Conservation (phyloP, 176 grass and related monocot genomes). For the Rhynchospora pubera region DNA sequence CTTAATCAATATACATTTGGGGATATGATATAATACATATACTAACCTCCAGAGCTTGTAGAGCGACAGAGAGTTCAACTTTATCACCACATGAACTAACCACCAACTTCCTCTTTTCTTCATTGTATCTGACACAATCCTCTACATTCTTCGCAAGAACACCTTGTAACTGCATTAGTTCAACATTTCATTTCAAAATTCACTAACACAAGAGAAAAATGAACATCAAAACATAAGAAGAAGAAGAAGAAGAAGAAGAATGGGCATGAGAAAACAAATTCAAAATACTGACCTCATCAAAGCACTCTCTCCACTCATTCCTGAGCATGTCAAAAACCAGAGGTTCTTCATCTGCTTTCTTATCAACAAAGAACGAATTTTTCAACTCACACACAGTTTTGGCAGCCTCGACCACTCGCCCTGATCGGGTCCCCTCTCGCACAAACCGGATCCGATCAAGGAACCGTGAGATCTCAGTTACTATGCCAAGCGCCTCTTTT, state of each 20-base stretch:
- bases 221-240: slow-evolving; percentile 17
- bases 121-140: slow-evolving; percentile 49
- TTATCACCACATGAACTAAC: slow-evolving; percentile 34
- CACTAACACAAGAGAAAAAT: slow-evolving; percentile 23
- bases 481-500: slow-evolving; percentile 50
- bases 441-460: slow-evolving; percentile 42
- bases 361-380: slow-evolving; percentile 19
- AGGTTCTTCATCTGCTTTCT: slow-evolving; percentile 34
- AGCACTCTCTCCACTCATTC: slow-evolving; percentile 58
- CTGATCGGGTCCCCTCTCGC: slow-evolving; percentile 38
- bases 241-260: slow-evolving; percentile 8
- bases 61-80: slow-evolving; percentile 41
- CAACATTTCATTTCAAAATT: slow-evolving; percentile 14
- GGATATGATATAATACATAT: slow-evolving; percentile 8
- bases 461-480: slow-evolving; percentile 38
- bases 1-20: not conserved
- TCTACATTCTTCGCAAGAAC: slow-evolving; percentile 44
- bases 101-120: slow-evolving; percentile 41
- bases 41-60: slow-evolving; percentile 74
- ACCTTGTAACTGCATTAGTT: slow-evolving; percentile 53
- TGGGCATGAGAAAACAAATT: not conserved
- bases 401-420: slow-evolving; percentile 39
- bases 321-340: slow-evolving; percentile 63
- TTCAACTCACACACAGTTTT: slow-evolving; percentile 39
- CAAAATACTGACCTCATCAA: slow-evolving; percentile 52